phyloP scores from a whole-genome alignment of 2,329 filamentous ascomycete species.

The Eutypella sp. region DNA sequence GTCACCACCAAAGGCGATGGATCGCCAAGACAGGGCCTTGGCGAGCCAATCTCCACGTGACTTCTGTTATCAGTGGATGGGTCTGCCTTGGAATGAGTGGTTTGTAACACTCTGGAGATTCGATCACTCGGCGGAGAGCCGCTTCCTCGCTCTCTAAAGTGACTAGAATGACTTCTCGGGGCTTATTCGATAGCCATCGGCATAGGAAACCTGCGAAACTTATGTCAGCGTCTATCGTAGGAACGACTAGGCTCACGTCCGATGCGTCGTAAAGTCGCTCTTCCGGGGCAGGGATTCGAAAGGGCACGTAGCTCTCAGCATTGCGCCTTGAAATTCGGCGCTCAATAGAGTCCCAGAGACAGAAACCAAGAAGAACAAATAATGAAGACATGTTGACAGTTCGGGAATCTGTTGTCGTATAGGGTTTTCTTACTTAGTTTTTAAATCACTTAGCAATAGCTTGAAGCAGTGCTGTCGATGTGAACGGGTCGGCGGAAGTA shows the following conservation, averaged over 20 bases:
- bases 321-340: background rate
- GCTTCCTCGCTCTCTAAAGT: slow-evolving; percentile 9
- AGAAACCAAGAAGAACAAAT: slow-evolving; percentile 3
- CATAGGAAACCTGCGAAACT: slow-evolving; percentile 13
- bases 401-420: background rate
- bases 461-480: too few relatives aligned
- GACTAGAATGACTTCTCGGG: slow-evolving; percentile 24
- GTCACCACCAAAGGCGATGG: too few relatives aligned
- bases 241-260: slow-evolving; percentile 24
- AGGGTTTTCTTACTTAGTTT: too few relatives aligned
- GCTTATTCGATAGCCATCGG: slow-evolving; percentile 17
- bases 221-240: slow-evolving; percentile 19
- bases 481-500: too few relatives aligned
- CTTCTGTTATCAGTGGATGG: too few relatives aligned
- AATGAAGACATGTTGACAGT: background rate
- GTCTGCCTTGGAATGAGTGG: too few relatives aligned
- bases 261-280: background rate
- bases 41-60: too few relatives aligned
- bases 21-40: too few relatives aligned
- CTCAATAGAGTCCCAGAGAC: slow-evolving; percentile 12
- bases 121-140: background rate
- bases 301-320: slow-evolving; percentile 10
- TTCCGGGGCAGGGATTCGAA: slow-evolving; percentile 6
- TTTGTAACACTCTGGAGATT: too few relatives aligned
- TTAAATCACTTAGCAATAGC: too few relatives aligned